Conservation (phyloP, 1,284 basidiomycete genomes). For the Cutaneotrichosporon sp. region DNA sequence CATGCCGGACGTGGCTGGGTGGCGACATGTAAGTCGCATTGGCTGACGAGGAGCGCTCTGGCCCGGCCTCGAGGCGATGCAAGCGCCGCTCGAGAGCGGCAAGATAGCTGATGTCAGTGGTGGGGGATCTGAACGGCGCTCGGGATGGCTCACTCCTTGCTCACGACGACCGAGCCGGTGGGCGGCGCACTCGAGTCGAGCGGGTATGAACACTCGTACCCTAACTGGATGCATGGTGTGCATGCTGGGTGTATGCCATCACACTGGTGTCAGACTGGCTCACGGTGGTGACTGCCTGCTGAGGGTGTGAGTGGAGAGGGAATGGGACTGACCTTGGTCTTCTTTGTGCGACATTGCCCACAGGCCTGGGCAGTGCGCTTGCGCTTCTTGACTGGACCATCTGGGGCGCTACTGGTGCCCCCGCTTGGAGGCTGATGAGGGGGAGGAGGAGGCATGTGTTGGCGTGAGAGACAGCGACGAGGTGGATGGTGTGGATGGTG, state of each 20-base stretch:
- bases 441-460: constrained; percentile 2
- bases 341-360: constrained; percentile 24
- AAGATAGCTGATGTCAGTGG: constrained; percentile 13
- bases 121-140: too few relatives aligned
- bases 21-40: neutral
- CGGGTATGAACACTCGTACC: constrained; percentile 20
- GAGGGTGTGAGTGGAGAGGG: neutral
- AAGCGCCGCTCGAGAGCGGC: constrained; percentile 16
- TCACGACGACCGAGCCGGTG: constrained; percentile 13
- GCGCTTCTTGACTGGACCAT: constrained; percentile 14
- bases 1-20: neutral
- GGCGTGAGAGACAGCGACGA: too few relatives aligned
- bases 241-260: constrained; percentile 25
- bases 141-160: constrained; percentile 12
- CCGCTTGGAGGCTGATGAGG: neutral
- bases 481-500: too few relatives aligned
- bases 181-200: constrained; percentile 21
- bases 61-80: constrained; percentile 4
- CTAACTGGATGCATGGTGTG: constrained; percentile 21
- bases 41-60: neutral
- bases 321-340: constrained; percentile 22
- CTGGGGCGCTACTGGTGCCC: neutral
- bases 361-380: constrained; percentile 26
- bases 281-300: neutral
- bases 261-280: constrained; percentile 16